Evolutionary conservation across 2,329 filamentous ascomycete genomes (phyloP).

Genomic region (Furcasterigmium sp.): DNA sequence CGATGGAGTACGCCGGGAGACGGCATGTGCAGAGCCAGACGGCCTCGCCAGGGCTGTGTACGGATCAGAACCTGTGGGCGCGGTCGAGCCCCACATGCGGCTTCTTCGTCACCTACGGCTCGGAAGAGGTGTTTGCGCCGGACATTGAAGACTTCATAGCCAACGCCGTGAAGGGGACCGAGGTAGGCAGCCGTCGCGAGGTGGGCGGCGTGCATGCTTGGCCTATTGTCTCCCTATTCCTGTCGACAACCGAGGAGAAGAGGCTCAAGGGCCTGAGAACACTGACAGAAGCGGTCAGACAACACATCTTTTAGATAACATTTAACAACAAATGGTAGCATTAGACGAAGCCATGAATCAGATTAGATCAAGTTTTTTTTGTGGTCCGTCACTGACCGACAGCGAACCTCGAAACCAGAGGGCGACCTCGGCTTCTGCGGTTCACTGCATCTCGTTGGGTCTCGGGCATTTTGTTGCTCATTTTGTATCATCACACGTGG

Average conservation of each 20-base stretch:
- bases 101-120: conserved; percentile 66
- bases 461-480: conserved; percentile 24
- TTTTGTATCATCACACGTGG: conserved; percentile 33
- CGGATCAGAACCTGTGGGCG: conserved; percentile 60
- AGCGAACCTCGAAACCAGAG: conserved; percentile 40
- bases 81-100: conserved; percentile 61
- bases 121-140: conserved; percentile 71
- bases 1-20: conserved; percentile 59
- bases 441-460: conserved; percentile 15
- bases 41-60: conserved; percentile 65
- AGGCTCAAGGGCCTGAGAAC: conserved; percentile 47
- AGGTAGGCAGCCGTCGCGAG: conserved; percentile 55
- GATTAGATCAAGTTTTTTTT: conserved; percentile 58
- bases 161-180: conserved; percentile 46
- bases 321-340: too few species aligned
- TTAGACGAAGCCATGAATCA: conserved; percentile 31
- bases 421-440: conserved; percentile 43
- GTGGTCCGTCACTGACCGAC: conserved; percentile 33
- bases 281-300: conserved; percentile 10
- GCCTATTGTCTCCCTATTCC: conserved; percentile 66
- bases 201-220: conserved; percentile 72
- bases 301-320: conserved; percentile 5
- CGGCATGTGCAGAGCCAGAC: conserved; percentile 27
- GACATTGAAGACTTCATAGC: conserved; percentile 60
- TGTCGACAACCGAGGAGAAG: conserved; percentile 41